Conservation (phyloP, 306 rosid species). For the Fragaria vesca region DNA sequence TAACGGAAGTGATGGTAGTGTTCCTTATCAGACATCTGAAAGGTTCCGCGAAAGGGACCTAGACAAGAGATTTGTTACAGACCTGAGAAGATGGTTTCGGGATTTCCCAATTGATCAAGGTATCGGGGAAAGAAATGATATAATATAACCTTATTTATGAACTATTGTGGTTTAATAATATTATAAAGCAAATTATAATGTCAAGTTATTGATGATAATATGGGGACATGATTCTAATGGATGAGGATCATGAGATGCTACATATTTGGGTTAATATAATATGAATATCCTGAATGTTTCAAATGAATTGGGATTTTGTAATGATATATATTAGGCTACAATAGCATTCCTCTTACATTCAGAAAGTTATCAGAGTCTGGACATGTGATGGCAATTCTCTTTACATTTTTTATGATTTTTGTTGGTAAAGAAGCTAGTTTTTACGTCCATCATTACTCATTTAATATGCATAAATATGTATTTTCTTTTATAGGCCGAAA, state of each 20-base stretch:
- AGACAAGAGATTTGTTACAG: constrained; percentile 30
- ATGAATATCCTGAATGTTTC: background rate
- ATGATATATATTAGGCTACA: background rate
- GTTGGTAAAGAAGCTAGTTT: background rate
- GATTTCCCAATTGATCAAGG: constrained; percentile 52
- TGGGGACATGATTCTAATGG: background rate
- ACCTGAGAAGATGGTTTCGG: constrained; percentile 60
- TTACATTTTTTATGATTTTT: background rate
- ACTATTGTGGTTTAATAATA: background rate
- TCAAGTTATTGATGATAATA: background rate
- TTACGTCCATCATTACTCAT: background rate
- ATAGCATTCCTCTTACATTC: background rate
- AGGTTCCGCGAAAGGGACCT: constrained; percentile 32
- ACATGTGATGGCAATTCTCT: background rate
- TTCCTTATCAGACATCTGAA: constrained; percentile 54
- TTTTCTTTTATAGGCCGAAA: constrained; percentile 43
- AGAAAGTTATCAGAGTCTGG: background rate
- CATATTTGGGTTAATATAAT: background rate
- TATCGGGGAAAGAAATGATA: constrained; percentile 11
- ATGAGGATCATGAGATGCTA: background rate
- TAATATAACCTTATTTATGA: background rate
- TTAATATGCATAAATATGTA: constrained; percentile 1
- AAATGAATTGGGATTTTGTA: background rate
- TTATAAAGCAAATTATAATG: background rate
- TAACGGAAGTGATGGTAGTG: constrained; percentile 36